Percentiles rank a stretch among this genome's conserved stretches.
Evolutionary conservation across 805 yeast genomes (phyloP).

Genomic region (Candida silvatica): DNA sequence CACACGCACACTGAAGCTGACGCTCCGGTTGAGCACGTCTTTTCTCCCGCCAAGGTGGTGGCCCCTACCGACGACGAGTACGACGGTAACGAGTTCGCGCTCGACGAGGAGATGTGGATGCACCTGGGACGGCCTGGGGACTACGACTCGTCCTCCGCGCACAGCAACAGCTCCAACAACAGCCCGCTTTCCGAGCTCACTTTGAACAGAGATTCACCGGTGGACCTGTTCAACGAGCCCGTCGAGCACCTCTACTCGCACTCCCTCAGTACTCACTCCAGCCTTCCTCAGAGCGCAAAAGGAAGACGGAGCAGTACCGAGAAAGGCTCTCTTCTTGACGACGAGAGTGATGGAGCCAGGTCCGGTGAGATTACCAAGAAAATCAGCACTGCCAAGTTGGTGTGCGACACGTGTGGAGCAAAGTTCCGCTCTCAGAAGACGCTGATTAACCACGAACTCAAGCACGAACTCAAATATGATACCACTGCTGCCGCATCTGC

Average conservation of each 20-base stretch:
- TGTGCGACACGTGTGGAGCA: no score
- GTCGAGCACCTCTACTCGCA: background rate
- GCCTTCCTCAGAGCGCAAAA: no score
- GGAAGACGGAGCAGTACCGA: no score
- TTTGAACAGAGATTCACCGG: no score
- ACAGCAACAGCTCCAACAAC: background rate
- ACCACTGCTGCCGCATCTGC: background rate
- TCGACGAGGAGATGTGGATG: conserved; percentile 16
- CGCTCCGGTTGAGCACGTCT: no score
- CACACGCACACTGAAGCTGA: background rate
- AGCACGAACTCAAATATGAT: background rate
- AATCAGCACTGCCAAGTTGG: no score
- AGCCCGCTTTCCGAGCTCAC: background rate
- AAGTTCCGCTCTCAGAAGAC: no score
- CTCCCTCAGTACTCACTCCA: background rate
- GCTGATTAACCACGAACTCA: no score
- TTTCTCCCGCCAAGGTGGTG: conserved; percentile 6
- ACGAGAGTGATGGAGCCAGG: background rate
- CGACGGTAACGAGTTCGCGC: conserved; percentile 12
- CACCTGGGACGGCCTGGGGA: conserved; percentile 8
- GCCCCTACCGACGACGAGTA: conserved; percentile 5
- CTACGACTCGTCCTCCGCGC: background rate
- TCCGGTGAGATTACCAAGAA: background rate
- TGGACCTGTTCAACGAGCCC: no score
- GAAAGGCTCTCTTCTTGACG: background rate